Conservation (phyloP, 164 flowering plant genomes). For the Brasenia schreberi region DNA sequence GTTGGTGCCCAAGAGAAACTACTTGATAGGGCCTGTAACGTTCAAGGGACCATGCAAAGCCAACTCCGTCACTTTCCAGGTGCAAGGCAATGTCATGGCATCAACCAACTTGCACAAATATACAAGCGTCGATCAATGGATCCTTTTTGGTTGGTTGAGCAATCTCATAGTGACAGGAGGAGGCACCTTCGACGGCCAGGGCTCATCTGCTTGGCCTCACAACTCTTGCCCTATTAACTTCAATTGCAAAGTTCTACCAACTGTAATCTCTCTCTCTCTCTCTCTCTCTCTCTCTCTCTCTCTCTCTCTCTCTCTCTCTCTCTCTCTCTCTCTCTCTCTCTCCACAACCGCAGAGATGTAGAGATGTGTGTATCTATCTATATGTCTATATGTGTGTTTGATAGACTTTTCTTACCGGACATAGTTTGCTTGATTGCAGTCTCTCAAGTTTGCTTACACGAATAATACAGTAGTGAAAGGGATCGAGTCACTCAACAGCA, state of each 20-base stretch:
- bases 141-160: constrained; percentile 20
- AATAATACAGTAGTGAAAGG: constrained; percentile 13
- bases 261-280: constrained; percentile 13
- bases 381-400: too few relatives aligned
- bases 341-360: too few relatives aligned
- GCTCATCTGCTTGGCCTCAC: constrained; percentile 26
- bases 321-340: too few relatives aligned
- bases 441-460: constrained; percentile 20
- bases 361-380: too few relatives aligned
- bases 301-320: too few relatives aligned
- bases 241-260: constrained; percentile 22
- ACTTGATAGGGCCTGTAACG: constrained; percentile 6
- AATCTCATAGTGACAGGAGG: constrained; percentile 24
- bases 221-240: constrained; percentile 8
- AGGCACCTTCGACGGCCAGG: constrained; percentile 40
- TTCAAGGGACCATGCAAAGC: constrained; percentile 30
- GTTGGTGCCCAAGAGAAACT: constrained; percentile 24
- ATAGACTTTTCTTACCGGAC: too few relatives aligned
- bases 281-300: not conserved
- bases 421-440: constrained; percentile 6
- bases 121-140: constrained; percentile 15
- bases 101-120: constrained; percentile 1
- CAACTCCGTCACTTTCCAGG: constrained; percentile 3
- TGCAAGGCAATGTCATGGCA: constrained; percentile 20
- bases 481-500: constrained; percentile 22